Base-by-base conservation (phyloP, 495 filamentous ascomycete genomes). In the Bacidia rubella region DNA sequence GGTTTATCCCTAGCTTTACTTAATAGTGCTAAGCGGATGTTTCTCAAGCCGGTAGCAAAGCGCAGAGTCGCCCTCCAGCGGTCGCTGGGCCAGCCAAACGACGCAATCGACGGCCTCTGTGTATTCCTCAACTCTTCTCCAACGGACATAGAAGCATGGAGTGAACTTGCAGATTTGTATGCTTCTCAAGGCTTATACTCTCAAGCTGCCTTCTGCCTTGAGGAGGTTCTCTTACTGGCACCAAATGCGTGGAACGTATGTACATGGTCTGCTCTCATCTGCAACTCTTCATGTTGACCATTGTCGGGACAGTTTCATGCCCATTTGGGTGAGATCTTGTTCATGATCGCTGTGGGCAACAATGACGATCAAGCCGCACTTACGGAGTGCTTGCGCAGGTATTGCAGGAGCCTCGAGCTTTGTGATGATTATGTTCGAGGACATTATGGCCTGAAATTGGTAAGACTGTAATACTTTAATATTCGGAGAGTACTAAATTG, bases 141-240 rank as follows among this genome's bases (percentile, higher is more conserved):
- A 3, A 95, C 86, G 7, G 93, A 97, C 70, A 82, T 83, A 11
- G 92, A 98, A 65, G 82, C 87, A 17, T 98, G 92, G 92, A 81
- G 87, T 49, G 92, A 98, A 70, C 73, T 98, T 58, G 75, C 86
- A 27, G 85, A 90, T 58, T 66, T 96, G 27, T 97, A 98, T 64
- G 69, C 87, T 43, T 68, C 73, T 1, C 83, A 88, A 60, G 85
- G 84, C 4, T 66, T 87, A 60, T 85, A 83, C 58, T 64, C 77
- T 20, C 90, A 95, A 63, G 87, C 90, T 29, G 78, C 90, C 44
- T 97, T 83, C 65, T 82, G 90, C 56, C 69, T 94, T 35, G 93
- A 98, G 62, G 92, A 97, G 64, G 86, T 92, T 39, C 64, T 98
- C 27, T 68, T 97, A 32, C 73, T 94, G 54, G 77, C 79, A n/a